These are phyloP conservation scores for Orychophragmus violaceus DNA, from an alignment of 345 rosid genomes.

Conservation along the genomic window DNA sequence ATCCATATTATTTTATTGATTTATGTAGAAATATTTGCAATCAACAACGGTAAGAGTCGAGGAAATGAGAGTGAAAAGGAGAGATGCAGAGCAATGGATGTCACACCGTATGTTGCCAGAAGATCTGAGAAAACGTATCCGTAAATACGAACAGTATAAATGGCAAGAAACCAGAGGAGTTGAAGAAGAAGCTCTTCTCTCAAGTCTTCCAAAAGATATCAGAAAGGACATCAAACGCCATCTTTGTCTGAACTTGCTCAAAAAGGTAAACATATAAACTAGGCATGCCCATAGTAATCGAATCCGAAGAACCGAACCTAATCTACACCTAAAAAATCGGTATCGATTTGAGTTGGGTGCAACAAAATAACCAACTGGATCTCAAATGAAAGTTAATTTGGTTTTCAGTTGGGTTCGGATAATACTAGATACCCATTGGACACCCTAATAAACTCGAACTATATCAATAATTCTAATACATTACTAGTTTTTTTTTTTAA, in stretches of 20 bases:
- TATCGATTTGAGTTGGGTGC: too few relatives aligned
- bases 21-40: slow-evolving; percentile 33
- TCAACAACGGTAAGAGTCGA: slow-evolving; percentile 36
- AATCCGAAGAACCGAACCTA: too few relatives aligned
- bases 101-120: slow-evolving; percentile 36
- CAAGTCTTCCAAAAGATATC: slow-evolving; percentile 33
- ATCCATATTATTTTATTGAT: neutral
- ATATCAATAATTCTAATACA: too few relatives aligned
- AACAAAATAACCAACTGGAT: too few relatives aligned
- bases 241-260: slow-evolving; percentile 30
- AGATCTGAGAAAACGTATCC: slow-evolving; percentile 28
- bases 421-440: too few relatives aligned
- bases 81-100: slow-evolving; percentile 41
- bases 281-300: too few relatives aligned
- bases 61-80: slow-evolving; percentile 39
- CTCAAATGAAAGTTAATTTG: too few relatives aligned
- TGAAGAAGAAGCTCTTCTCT: slow-evolving; percentile 33
- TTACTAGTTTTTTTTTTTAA: too few relatives aligned
- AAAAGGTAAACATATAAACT: slow-evolving; percentile 5
- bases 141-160: slow-evolving; percentile 33
- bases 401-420: too few relatives aligned
- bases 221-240: slow-evolving; percentile 31
- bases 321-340: too few relatives aligned
- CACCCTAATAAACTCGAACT: too few relatives aligned
- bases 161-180: slow-evolving; percentile 42